Conservation (phyloP, 1,284 basidiomycete species). For the Ceratobasidium sp. region DNA sequence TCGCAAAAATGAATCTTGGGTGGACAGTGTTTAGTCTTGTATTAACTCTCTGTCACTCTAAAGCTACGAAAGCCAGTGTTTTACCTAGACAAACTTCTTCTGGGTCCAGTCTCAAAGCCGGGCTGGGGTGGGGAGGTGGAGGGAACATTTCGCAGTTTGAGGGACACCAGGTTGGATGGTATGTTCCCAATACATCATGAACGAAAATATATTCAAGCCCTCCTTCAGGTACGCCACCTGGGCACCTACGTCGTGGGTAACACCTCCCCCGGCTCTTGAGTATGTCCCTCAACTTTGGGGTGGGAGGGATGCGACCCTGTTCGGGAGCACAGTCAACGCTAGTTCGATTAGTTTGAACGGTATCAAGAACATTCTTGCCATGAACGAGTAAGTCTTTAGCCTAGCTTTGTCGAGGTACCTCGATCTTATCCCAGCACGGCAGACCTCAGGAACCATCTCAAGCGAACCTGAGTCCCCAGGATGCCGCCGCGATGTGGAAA, state of each 20-base stretch:
- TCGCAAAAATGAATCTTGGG: background rate
- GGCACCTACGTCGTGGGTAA: slow-evolving; percentile 42
- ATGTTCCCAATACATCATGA: background rate
- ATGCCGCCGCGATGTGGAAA: slow-evolving; percentile 52
- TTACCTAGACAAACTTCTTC: slow-evolving; percentile 7
- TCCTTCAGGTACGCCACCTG: slow-evolving; percentile 46
- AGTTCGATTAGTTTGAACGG: slow-evolving; percentile 52
- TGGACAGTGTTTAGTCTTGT: background rate
- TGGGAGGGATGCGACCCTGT: slow-evolving; percentile 53
- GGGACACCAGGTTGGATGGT: slow-evolving; percentile 37
- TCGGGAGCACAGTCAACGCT: slow-evolving; percentile 54
- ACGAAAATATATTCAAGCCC: background rate
- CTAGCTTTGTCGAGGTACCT: background rate
- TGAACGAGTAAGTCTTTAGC: slow-evolving; percentile 56
- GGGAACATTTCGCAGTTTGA: slow-evolving; percentile 39
- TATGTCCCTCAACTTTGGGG: slow-evolving; percentile 62
- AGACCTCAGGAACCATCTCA: slow-evolving; percentile 54
- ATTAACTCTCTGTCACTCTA: background rate
- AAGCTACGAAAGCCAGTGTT: background rate
- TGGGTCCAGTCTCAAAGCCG: slow-evolving; percentile 5
- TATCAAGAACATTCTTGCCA: slow-evolving; percentile 55
- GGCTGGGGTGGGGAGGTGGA: slow-evolving; percentile 33
- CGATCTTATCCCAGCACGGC: slow-evolving; percentile 49
- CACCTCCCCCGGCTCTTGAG: slow-evolving; percentile 39
- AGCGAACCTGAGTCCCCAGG: slow-evolving; percentile 50